Evolutionary conservation across 1,284 basidiomycete genomes (phyloP), one percentile per base, ranked within the genome.

Genomic region (Stereum hirsutum): DNA sequence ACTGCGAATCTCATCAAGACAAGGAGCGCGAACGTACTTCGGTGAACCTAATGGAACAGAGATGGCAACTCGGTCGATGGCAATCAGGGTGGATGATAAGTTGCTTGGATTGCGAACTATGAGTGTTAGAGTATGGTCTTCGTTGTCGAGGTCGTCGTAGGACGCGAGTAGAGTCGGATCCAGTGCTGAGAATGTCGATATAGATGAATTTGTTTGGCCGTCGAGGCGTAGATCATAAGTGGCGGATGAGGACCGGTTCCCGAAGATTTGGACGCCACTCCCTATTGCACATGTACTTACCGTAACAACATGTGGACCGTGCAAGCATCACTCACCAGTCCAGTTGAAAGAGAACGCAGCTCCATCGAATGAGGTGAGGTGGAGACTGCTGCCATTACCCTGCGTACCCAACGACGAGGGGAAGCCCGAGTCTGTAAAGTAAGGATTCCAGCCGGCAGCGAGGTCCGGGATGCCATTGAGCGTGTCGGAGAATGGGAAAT

Each of bases 371-470:
- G 70, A 67, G 17, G 83, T 85, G 43, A 74, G 63, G 55, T 86
- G 83, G 27, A 63, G 62, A 52, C 74, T 78, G 14, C 64, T 68
- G 10, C 81, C 81, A 38, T 63, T 64, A 11, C 75, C 80, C 32
- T 60, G 54, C 52, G 68, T 54, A 12, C 73, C 73, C 23, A 57
- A 62, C 36, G 58, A 51, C 14, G 59, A 54, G 3, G 69, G 65
- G 43, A 72, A 77, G 8, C 74, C 74, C 6, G 76, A 71, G 35
- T 36, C 40, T 5, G 64, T 60, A 56, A 71, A 82, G 58, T 68
- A 72, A 15, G 79, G 72, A 55, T 77, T 77, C 84, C 83, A 87
- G 54, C 81, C 79, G 25, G 64, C 65, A n/a, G 59, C 53, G 41
- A 74, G 52, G 52, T 74, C 65, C 1, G 72, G 63, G 12, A 63